phyloP scores from a whole-genome alignment of 148 eudicot species.

The Simmondsia chinensis region DNA sequence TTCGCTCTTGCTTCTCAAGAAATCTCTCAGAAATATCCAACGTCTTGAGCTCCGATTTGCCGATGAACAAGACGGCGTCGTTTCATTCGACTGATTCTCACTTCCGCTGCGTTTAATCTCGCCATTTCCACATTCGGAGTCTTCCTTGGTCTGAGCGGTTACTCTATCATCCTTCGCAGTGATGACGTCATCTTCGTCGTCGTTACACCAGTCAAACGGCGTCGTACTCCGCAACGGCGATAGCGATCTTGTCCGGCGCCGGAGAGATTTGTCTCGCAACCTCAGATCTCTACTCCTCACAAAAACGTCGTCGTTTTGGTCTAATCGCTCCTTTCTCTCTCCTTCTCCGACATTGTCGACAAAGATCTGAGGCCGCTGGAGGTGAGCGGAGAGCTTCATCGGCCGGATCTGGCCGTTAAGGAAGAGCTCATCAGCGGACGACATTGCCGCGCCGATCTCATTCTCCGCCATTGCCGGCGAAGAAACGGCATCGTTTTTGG shows the following conservation, averaged over 20 bases:
- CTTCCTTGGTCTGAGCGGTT: too few species aligned
- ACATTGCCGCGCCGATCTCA: slow-evolving; percentile 18
- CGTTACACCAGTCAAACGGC: slow-evolving; percentile 28
- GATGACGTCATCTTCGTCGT: not conserved
- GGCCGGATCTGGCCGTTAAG: slow-evolving; percentile 54
- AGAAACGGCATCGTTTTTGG: slow-evolving; percentile 26
- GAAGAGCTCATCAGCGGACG: slow-evolving; percentile 37
- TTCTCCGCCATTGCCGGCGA: slow-evolving; percentile 19
- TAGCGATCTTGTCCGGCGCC: slow-evolving; percentile 65
- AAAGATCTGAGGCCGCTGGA: slow-evolving; percentile 47
- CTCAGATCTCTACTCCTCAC: slow-evolving; percentile 41
- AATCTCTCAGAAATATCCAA: slow-evolving; percentile 83
- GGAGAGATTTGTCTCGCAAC: slow-evolving; percentile 43
- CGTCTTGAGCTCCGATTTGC: slow-evolving; percentile 71
- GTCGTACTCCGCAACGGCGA: slow-evolving; percentile 49
- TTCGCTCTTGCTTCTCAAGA: slow-evolving; percentile 81
- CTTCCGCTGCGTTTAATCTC: not conserved
- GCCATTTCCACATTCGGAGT: slow-evolving; percentile 2
- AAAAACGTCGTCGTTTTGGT: slow-evolving; percentile 2
- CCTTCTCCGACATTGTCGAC: slow-evolving; percentile 11
- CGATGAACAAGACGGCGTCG: slow-evolving; percentile 59
- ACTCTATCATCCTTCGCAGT: too few species aligned
- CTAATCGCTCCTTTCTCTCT: not conserved
- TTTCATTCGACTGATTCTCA: slow-evolving; percentile 15
- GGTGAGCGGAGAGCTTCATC: slow-evolving; percentile 73